Evolutionary conservation across 1,139 yeast species (phyloP), one percentile per base, ranked within the genome.

Genomic region (Yamadazyma triangularis): DNA sequence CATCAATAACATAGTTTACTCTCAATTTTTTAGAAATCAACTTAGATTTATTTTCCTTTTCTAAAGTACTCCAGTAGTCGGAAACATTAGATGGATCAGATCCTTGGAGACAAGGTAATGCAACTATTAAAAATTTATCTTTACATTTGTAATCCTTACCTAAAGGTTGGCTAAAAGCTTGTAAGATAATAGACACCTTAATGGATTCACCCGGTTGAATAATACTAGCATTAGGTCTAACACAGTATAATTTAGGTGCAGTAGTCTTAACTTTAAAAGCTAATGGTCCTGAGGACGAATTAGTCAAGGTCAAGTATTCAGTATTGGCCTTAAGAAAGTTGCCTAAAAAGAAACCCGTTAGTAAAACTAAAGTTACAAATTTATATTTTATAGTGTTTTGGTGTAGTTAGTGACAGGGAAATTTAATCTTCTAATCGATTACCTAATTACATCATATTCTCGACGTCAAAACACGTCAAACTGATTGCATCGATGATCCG

Each of bases 261-360:
- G 99, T 91, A 29, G 99, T 91, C 64, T 91, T 93, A 52, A 93
- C 96, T 67, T 93, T 93, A 70, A 87, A 91, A 20, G 96, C 96
- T 50, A 76, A 62, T 29, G 82, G 72, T 24, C 77, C 64, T 20
- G 63, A 56, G 15, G 86, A 61, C 35, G 76, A 73, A 64, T 91
- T 91, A 37, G 74, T 67, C 48, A 89, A 76, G 32, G 73, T 65
- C 51, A 87, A 74, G 42, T 73, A 67, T 53, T 80, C 83, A 14
- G 93, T 80, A 29, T 82, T 73, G 45, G 83, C 79, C 47, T 76
- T 70, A 48, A 84, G 77, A 56, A 86, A 80, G 31, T 94, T 88
- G 41, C 78, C 79, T 67, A 18, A 2, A 8, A 19, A 20, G n/a
- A n/a, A n/a, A n/a, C n/a, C n/a, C n/a, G n/a, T n/a, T n/a, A n/a